A percentile compares a stretch with the other conserved stretches of the same genome.
Conservation (phyloP, 148 eudicot species). For the Linanthus parryae region DNA sequence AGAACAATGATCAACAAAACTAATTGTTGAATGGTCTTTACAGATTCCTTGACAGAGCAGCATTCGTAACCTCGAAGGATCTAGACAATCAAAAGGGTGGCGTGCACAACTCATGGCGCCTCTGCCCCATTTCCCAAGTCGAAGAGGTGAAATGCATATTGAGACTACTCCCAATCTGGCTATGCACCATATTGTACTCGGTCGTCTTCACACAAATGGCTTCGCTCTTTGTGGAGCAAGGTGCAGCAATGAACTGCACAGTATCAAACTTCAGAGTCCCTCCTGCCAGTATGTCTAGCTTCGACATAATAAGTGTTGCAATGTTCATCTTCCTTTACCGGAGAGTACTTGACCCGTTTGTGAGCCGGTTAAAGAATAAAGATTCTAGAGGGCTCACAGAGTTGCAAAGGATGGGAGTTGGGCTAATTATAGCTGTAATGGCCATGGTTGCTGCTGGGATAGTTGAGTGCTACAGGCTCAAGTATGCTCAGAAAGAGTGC, state of each 20-base stretch:
- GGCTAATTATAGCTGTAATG: slow-evolving; percentile 57
- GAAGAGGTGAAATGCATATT: slow-evolving; percentile 85
- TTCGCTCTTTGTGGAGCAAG: slow-evolving; percentile 81
- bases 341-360: slow-evolving; percentile 49
- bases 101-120: slow-evolving; percentile 49
- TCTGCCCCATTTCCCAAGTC: slow-evolving; percentile 74
- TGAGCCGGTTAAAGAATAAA: slow-evolving; percentile 34
- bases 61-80: slow-evolving; percentile 43
- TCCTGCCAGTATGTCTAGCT: slow-evolving; percentile 79
- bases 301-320: slow-evolving; percentile 75
- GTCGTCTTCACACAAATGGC: slow-evolving; percentile 89
- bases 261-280: slow-evolving; percentile 60
- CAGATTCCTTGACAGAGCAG: slow-evolving; percentile 78
- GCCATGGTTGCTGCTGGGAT: slow-evolving; percentile 80
- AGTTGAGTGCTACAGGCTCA: slow-evolving; percentile 59
- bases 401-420: slow-evolving; percentile 85
- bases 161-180: slow-evolving; percentile 77
- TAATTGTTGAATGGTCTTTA: too few species aligned
- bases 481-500: slow-evolving; percentile 54
- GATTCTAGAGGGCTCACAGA: slow-evolving; percentile 50
- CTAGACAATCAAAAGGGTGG: slow-evolving; percentile 20
- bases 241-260: slow-evolving; percentile 64
- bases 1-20: too few species aligned
- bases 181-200: slow-evolving; percentile 78
- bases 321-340: slow-evolving; percentile 58